Percentiles rank a stretch among this genome's conserved stretches.
These are phyloP conservation scores for Sarcocystis neurona DNA, from an alignment of 169 alveolate genomes.

Conservation along the genomic window DNA sequence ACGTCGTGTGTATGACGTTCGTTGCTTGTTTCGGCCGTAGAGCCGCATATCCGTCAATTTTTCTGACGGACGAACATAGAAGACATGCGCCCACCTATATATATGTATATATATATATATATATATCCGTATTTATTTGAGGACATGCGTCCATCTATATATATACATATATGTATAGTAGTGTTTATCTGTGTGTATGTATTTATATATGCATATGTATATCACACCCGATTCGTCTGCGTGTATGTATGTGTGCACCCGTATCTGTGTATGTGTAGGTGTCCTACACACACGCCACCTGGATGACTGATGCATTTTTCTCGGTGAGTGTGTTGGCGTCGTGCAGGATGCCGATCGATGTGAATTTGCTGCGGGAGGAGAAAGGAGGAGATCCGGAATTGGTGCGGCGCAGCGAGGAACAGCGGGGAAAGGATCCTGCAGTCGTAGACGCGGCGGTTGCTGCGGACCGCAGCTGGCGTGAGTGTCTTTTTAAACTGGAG, in stretches of 20 bases:
- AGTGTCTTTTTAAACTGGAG: slow-evolving; percentile 76
- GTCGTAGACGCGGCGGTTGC: slow-evolving; percentile 70
- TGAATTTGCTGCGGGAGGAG: slow-evolving; percentile 71
- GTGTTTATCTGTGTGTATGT: not conserved
- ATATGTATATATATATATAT: no score
- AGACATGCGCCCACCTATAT: no score
- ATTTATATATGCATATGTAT: slow-evolving; percentile 2
- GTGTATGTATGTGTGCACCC: not conserved
- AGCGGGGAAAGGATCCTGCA: slow-evolving; percentile 59
- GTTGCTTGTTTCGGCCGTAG: no score
- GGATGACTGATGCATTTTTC: not conserved
- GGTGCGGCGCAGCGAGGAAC: slow-evolving; percentile 67
- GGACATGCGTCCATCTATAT: not conserved
- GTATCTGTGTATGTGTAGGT: not conserved
- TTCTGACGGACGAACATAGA: no score
- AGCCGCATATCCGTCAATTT: no score
- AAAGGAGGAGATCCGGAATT: slow-evolving; percentile 72
- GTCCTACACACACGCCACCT: not conserved
- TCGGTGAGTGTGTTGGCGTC: not conserved
- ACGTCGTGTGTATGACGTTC: no score
- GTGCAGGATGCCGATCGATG: slow-evolving; percentile 71
- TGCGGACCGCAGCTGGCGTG: slow-evolving; percentile 82
- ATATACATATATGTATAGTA: slow-evolving; percentile 28
- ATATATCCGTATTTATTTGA: no score
- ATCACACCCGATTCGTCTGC: not conserved